These are phyloP conservation scores for Byssothecium circinans DNA, from an alignment of 2,329 filamentous ascomycete genomes.

Conservation along the genomic window DNA sequence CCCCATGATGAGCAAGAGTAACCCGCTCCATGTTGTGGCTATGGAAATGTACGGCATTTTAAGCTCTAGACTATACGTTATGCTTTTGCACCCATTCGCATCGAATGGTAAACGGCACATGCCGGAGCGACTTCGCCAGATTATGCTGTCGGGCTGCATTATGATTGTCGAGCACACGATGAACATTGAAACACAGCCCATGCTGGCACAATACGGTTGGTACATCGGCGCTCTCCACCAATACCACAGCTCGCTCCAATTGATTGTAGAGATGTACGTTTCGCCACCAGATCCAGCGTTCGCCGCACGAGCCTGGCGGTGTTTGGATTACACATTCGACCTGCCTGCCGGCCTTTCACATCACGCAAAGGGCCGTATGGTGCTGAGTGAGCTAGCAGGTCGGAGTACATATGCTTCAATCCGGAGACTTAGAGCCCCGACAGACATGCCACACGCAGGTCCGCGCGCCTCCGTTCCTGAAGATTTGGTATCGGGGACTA, in stretches of 20 bases:
- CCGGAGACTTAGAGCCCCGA: slow-evolving; percentile 60
- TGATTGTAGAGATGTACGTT: slow-evolving; percentile 68
- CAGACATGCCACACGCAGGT: slow-evolving; percentile 41
- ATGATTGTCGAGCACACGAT: slow-evolving; percentile 58
- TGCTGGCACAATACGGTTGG: slow-evolving; percentile 66
- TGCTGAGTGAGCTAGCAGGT: slow-evolving; percentile 64
- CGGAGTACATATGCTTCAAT: slow-evolving; percentile 62
- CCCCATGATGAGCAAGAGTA: slow-evolving; percentile 61
- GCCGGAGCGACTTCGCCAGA: slow-evolving; percentile 64
- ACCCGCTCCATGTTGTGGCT: slow-evolving; percentile 65
- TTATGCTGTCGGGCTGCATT: slow-evolving; percentile 65
- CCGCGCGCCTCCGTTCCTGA: slow-evolving; percentile 38
- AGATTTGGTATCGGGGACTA: slow-evolving; percentile 7
- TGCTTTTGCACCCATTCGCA: slow-evolving; percentile 70
- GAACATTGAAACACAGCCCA: slow-evolving; percentile 55
- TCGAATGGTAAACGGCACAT: slow-evolving; percentile 51
- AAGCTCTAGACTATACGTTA: slow-evolving; percentile 64
- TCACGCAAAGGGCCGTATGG: slow-evolving; percentile 60
- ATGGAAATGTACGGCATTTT: slow-evolving; percentile 67
- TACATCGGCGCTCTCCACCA: slow-evolving; percentile 71
- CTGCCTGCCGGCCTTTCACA: slow-evolving; percentile 56
- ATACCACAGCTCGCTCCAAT: slow-evolving; percentile 69
- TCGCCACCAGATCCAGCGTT: slow-evolving; percentile 58
- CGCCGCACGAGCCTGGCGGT: slow-evolving; percentile 68
- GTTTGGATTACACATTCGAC: slow-evolving; percentile 72